Conservation (phyloP, 1,284 basidiomycete genomes). For the Moesziomyces parantarcticus region DNA sequence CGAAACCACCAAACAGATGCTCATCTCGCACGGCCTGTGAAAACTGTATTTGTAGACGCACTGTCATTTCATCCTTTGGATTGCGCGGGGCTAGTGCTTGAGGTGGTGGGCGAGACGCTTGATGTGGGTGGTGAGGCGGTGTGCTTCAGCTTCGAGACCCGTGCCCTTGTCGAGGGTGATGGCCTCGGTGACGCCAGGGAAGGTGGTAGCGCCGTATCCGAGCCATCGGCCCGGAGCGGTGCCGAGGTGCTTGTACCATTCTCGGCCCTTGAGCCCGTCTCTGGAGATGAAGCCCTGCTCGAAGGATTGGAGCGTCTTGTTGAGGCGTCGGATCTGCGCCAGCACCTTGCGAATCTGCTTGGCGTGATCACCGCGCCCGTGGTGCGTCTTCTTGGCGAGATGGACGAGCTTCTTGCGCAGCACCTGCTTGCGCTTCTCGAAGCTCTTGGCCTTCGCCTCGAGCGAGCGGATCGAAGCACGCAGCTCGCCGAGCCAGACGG, state of each 20-base stretch:
- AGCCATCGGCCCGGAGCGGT: slow-evolving; percentile 91
- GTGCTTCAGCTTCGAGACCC: slow-evolving; percentile 49
- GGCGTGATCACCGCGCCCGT: slow-evolving; percentile 2
- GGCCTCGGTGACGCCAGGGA: slow-evolving; percentile 81
- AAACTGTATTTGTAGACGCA: slow-evolving; percentile 1
- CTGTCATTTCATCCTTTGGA: neutral
- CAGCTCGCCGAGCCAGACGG: slow-evolving; percentile 26
- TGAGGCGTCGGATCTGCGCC: slow-evolving; percentile 75
- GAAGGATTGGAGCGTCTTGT: slow-evolving; percentile 79
- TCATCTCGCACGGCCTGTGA: slow-evolving; percentile 24
- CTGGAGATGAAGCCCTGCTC: slow-evolving; percentile 84
- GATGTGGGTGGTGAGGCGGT: slow-evolving; percentile 45
- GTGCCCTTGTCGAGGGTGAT: slow-evolving; percentile 64
- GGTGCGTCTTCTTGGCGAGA: slow-evolving; percentile 6
- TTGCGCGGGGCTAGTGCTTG: slow-evolving; percentile 11
- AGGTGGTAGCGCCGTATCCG: slow-evolving; percentile 84
- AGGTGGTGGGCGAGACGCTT: slow-evolving; percentile 22
- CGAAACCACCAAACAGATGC: slow-evolving; percentile 38
- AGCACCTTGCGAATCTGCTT: slow-evolving; percentile 71
- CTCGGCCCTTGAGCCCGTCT: slow-evolving; percentile 76
- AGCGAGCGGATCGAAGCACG: slow-evolving; percentile 27
- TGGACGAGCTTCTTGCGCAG: slow-evolving; percentile 24
- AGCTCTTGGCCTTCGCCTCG: slow-evolving; percentile 14
- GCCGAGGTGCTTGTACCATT: slow-evolving; percentile 86
- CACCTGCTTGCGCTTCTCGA: slow-evolving; percentile 27